Percentiles rank a stretch among this genome's conserved stretches.
These are phyloP conservation scores for Didymella pinodella DNA, from an alignment of 2,329 filamentous ascomycete genomes.

Conservation along the genomic window DNA sequence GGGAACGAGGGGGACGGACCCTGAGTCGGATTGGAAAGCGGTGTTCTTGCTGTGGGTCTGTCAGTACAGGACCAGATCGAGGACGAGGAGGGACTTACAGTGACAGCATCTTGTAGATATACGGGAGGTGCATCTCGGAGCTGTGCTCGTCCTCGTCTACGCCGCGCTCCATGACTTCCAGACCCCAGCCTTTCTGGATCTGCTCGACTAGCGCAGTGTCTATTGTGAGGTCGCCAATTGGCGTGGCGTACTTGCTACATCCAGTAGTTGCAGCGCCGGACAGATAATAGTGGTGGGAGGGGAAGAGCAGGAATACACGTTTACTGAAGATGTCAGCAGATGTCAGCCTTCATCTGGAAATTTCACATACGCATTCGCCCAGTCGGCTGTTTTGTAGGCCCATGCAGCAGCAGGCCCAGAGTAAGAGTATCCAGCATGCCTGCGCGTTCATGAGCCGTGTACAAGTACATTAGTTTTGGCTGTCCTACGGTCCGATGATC, in stretches of 20 bases:
- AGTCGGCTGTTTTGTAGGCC: constrained; percentile 89
- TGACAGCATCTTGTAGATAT: constrained; percentile 80
- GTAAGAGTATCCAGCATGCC: constrained; percentile 92
- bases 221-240: constrained; percentile 73
- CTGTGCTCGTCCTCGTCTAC: constrained; percentile 88
- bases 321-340: constrained; percentile 61
- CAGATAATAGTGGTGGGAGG: constrained; percentile 88
- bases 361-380: constrained; percentile 71
- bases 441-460: constrained; percentile 55
- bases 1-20: constrained; percentile 80
- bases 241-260: constrained; percentile 75
- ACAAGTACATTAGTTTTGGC: neutral
- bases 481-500: constrained; percentile 87
- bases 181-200: constrained; percentile 39
- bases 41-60: constrained; percentile 40
- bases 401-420: constrained; percentile 92
- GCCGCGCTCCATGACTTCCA: constrained; percentile 64
- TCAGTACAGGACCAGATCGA: neutral
- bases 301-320: constrained; percentile 89
- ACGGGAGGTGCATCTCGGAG: constrained; percentile 95
- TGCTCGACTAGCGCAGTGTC: constrained; percentile 66
- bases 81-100: constrained; percentile 45
- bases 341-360: neutral
- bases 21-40: constrained; percentile 49
- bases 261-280: constrained; percentile 77